Evolutionary conservation across 495 filamentous ascomycete genomes (phyloP), one percentile per base, ranked within the genome.

Genomic region (Melanomma pulvis-pyrius): DNA sequence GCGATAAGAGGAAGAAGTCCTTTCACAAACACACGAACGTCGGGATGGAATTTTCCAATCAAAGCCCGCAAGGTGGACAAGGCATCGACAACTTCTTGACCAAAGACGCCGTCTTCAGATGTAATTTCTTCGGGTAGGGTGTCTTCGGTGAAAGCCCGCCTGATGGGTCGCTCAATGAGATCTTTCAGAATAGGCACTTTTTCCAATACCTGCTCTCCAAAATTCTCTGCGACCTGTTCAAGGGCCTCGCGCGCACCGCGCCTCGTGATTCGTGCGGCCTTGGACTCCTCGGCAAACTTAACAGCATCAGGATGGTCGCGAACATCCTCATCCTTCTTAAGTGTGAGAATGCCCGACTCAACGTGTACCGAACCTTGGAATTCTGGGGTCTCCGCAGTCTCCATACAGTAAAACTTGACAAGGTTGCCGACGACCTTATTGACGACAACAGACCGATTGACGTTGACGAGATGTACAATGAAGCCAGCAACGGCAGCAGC

Each of bases 351-450:
- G 9, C 88, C 87, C 65, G 85, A 87, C 49, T 88, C 88, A 55
- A 93, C 85, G 25, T 79, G 70, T 0, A 86, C 88, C 71, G 96
- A 93, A 32, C 85, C 84, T 15, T 86, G 86, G 75, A 97, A 98
- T 71, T 97, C 96, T 8, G 94, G 94, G 0, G 96, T 98, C 76
- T 98, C 94, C 0, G 96, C 94, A 6, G 93, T 96, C 71, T 98
- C 94, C 64, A 96, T 89, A 73, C 94, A 98, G 73, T 91, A 96
- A 77, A 97, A 98, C 70, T 96, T 96, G 76, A 93, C 90, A 59
- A 98, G 76, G 76, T 98, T 98, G 29, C 88, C 84, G 30, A 96
- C 91, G 52, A 98, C 89, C 77, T 98, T 98, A 72, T 97, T 91
- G 24, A 93, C 91, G 1, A 93, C 90, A 28, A 87, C 90, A 30